Evolutionary conservation across 2,329 filamentous ascomycete genomes (phyloP), one percentile per base, ranked within the genome.

Genomic region (Aspergillus sp.): DNA sequence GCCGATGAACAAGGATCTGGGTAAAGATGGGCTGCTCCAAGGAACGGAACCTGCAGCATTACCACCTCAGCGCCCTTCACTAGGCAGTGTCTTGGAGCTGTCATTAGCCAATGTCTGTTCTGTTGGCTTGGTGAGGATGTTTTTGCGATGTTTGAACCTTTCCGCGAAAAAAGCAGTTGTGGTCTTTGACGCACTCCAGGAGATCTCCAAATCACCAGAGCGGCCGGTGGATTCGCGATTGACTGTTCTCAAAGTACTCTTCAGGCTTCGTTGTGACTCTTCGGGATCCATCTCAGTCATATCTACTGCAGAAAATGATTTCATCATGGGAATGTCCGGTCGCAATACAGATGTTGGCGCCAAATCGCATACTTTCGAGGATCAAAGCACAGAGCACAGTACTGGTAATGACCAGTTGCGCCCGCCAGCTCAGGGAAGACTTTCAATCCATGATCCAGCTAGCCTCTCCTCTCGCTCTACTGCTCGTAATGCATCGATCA

Each of bases 181-280:
- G 52, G 76, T 88, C 0, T 92, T 87, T 66, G 81, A 86, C 52
- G 79, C 84, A 9, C 76, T 94, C 5, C 77, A 93, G 47, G 80
- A 81, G 55, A 86, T 92, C 65, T 86, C 84, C 6, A 83, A 82
- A 64, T 84, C 84, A 16, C 81, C 80, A 29, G 78, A 82, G 32
- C 86, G 84, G 61, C 88, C 90, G 60, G 79, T 83, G 6, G 87
- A 91, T 74, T 87, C 90, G 54, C 87, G 90, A 6, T 78, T 95
- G 26, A 88, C 87, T 12, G 87, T 89, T 2, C 85, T 93, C 81
- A 92, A 91, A 68, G 77, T 94, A 49, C 79, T 97, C 2, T 94
- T 96, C 71, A 87, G 93, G 49, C 79, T 97, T 31, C 86, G 93
- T 59, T 91, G 92, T 22, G 92, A 96, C 74, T 91, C 90, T 72